phyloP scores from a whole-genome alignment of 2,329 filamentous ascomycete genomes.

The Penicillium sp. region DNA sequence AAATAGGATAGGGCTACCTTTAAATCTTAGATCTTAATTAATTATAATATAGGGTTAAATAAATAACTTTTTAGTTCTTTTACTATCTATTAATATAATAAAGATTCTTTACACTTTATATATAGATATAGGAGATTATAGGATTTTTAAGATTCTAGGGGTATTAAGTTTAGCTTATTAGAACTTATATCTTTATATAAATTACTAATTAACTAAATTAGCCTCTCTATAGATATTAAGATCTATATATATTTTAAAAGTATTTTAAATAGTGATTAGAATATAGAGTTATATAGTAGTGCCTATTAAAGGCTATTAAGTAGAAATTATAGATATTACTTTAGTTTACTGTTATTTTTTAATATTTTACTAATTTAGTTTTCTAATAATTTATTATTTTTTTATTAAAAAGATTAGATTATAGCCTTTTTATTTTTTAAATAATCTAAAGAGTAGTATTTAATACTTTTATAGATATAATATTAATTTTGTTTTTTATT shows the following conservation, averaged over 20 bases:
- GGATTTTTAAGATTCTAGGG: not conserved
- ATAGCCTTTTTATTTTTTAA: not conserved
- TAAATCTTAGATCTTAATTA: not conserved
- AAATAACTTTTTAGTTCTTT: not conserved
- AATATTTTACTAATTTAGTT: too few relatives aligned
- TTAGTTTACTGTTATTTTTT: too few relatives aligned
- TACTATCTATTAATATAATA: too few relatives aligned
- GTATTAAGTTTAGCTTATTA: too few relatives aligned
- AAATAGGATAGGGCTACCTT: not conserved
- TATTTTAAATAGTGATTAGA: not conserved
- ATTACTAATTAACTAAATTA: not conserved
- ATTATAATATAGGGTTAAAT: not conserved
- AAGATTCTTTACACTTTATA: too few relatives aligned
- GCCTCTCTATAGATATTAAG: not conserved
- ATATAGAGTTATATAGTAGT: too few relatives aligned
- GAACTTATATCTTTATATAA: too few relatives aligned
- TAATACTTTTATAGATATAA: not conserved
- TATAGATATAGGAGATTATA: slow-evolving; percentile 1
- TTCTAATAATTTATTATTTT: too few relatives aligned
- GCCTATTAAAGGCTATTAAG: too few relatives aligned
- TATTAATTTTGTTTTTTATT: too few relatives aligned
- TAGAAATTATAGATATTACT: too few relatives aligned
- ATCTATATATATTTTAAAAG: not conserved
- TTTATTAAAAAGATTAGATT: not conserved
- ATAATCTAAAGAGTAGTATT: not conserved